Conservation (phyloP, 2,329 filamentous ascomycete genomes). For the Aspergillus versicolor region DNA sequence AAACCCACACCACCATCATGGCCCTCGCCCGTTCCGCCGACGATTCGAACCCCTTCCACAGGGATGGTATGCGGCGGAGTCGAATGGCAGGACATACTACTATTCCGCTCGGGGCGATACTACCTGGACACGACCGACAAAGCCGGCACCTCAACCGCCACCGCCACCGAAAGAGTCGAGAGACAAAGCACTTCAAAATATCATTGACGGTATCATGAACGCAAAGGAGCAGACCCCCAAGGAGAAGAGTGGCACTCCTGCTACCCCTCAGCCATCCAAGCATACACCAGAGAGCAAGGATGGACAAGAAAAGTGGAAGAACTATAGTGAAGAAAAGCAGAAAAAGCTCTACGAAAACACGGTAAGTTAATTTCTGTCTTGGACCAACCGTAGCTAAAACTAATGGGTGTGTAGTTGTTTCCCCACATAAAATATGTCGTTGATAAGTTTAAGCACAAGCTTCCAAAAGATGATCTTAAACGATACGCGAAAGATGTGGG, state of each 20-base stretch:
- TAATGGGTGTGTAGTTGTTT: conserved; percentile 60
- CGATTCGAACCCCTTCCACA: conserved; percentile 63
- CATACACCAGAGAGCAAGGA: conserved; percentile 51
- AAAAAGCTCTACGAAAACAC: conserved; percentile 95
- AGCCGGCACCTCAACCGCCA: conserved; percentile 63
- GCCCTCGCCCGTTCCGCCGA: conserved; percentile 56
- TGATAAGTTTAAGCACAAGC: conserved; percentile 81
- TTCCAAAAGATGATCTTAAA: conserved; percentile 75
- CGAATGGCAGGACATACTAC: conserved; percentile 77
- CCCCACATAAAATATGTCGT: conserved; percentile 82
- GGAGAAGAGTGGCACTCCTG: conserved; percentile 55
- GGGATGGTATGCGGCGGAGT: conserved; percentile 82
- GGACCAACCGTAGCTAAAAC: neutral
- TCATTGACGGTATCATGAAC: conserved; percentile 81
- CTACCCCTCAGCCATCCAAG: conserved; percentile 64
- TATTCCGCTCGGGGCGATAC: conserved; percentile 76
- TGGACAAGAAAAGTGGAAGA: conserved; percentile 51
- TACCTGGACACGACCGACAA: conserved; percentile 77
- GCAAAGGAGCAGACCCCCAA: conserved; percentile 58
- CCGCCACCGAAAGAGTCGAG: conserved; percentile 68
- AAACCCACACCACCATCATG: conserved; percentile 58
- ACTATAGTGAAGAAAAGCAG: conserved; percentile 70
- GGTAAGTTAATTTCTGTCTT: conserved; percentile 52
- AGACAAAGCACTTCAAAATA: conserved; percentile 75
- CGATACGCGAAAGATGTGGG: conserved; percentile 63